Evolutionary conservation across 1,139 yeast genomes (phyloP).

Genomic region (Kodamaea derodonti): DNA sequence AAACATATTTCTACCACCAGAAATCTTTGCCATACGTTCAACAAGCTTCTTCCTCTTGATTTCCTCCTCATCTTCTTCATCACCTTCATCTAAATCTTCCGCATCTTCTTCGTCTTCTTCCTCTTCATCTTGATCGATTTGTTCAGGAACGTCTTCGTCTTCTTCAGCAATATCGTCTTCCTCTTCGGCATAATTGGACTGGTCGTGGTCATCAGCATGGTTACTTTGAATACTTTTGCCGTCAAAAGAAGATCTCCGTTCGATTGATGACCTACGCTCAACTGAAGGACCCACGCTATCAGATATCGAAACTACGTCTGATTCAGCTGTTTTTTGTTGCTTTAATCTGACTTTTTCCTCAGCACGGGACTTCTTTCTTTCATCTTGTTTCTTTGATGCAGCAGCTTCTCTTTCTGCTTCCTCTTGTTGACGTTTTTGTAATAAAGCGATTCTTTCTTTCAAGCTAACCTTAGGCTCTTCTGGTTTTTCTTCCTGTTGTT

Average conservation of each 20-base stretch:
- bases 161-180: slow-evolving; percentile 6
- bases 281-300: neutral
- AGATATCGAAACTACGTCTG: neutral
- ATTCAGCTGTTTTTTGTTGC: slow-evolving; percentile 5
- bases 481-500: slow-evolving; percentile 31
- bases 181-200: neutral
- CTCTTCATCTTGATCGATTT: slow-evolving; percentile 9
- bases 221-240: slow-evolving; percentile 1
- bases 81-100: slow-evolving; percentile 22
- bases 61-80: slow-evolving; percentile 67
- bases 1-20: slow-evolving; percentile 88
- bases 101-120: slow-evolving; percentile 13
- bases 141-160: slow-evolving; percentile 8
- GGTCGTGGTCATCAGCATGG: slow-evolving; percentile 1
- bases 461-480: slow-evolving; percentile 73
- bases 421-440: slow-evolving; percentile 78
- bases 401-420: slow-evolving; percentile 76
- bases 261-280: neutral
- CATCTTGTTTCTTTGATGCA: slow-evolving; percentile 53
- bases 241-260: neutral
- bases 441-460: slow-evolving; percentile 79
- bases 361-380: slow-evolving; percentile 44
- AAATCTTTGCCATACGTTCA: slow-evolving; percentile 92
- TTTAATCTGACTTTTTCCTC: slow-evolving; percentile 20
- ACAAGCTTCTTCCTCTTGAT: slow-evolving; percentile 73